Evolutionary conservation across 129 eudicot species (phyloP).

Genomic region (Silybum marianum): DNA sequence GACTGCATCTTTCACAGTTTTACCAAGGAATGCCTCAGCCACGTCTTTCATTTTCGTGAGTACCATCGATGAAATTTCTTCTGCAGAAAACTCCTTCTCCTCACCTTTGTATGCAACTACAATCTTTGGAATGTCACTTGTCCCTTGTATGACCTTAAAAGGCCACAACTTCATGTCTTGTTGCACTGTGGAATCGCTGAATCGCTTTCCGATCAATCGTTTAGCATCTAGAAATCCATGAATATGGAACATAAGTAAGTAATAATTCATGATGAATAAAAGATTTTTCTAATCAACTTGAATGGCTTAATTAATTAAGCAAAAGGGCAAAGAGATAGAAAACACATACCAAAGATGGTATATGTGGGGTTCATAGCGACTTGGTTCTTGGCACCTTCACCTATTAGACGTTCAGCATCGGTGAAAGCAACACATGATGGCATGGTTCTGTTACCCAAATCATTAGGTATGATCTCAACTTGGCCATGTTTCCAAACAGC

Average conservation of each 20-base stretch:
- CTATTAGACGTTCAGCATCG: slow-evolving; percentile 2
- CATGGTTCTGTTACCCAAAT: slow-evolving; percentile 16
- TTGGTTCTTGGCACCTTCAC: slow-evolving; percentile 22
- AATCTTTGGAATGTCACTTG: slow-evolving; percentile 6
- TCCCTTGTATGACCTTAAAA: slow-evolving; percentile 14
- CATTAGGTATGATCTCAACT: slow-evolving; percentile 28
- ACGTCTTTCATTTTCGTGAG: slow-evolving; percentile 31
- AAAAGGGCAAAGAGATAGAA: background rate
- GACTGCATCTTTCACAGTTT: slow-evolving; percentile 39
- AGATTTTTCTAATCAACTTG: background rate
- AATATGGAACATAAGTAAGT: background rate
- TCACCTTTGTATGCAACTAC: slow-evolving; percentile 19
- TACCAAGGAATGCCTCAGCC: slow-evolving; percentile 46
- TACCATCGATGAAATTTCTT: slow-evolving; percentile 15
- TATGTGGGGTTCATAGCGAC: slow-evolving; percentile 10
- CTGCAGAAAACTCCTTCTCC: slow-evolving; percentile 17
- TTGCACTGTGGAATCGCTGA: slow-evolving; percentile 13
- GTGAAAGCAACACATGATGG: slow-evolving; percentile 30
- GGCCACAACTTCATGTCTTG: slow-evolving; percentile 5
- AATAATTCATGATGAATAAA: background rate
- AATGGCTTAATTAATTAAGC: background rate
- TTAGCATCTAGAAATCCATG: slow-evolving; percentile 7
- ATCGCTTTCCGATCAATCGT: slow-evolving; percentile 24
- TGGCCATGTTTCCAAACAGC: slow-evolving; percentile 22
- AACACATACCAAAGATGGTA: slow-evolving; percentile 17